Conservation (phyloP, 2,329 filamentous ascomycete genomes). For the Lecanosticta acicola region DNA sequence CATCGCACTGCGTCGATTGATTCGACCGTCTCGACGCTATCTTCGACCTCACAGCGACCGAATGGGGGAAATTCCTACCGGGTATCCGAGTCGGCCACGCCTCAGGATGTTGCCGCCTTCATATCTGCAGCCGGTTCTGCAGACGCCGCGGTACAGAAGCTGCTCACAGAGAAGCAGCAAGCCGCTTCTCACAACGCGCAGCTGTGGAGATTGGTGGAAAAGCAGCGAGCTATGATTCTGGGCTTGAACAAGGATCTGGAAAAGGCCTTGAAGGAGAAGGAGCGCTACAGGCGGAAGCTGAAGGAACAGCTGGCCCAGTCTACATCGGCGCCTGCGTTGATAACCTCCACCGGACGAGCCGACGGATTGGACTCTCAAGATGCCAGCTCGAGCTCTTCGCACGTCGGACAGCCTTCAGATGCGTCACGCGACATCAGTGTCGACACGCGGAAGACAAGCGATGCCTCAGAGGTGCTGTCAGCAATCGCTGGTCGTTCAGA, state of each 20-base stretch:
- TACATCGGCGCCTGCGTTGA: constrained; percentile 27
- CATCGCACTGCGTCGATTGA: constrained; percentile 80
- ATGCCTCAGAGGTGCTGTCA: constrained; percentile 20
- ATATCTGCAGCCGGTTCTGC: constrained; percentile 81
- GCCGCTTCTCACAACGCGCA: constrained; percentile 85
- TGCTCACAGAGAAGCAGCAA: constrained; percentile 86
- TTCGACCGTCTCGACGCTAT: constrained; percentile 70
- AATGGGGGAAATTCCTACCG: constrained; percentile 42
- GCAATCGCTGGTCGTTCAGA: constrained; percentile 25
- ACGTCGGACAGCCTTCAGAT: constrained; percentile 9
- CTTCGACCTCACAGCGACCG: constrained; percentile 32
- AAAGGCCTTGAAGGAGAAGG: constrained; percentile 85
- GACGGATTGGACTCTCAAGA: constrained; percentile 20
- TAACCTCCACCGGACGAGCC: constrained; percentile 11
- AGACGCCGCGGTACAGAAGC: constrained; percentile 79
- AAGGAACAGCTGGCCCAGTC: constrained; percentile 62
- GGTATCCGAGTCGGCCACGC: constrained; percentile 49
- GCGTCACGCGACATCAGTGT: constrained; percentile 22
- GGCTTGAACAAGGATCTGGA: constrained; percentile 94
- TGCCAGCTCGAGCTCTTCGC: constrained; percentile 26
- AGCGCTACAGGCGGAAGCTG: constrained; percentile 82
- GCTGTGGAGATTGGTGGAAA: constrained; percentile 91
- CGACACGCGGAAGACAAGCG: constrained; percentile 28
- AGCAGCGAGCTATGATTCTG: constrained; percentile 88
- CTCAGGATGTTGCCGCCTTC: constrained; percentile 71